Percentiles rank a stretch among this genome's conserved stretches.
Conservation (phyloP, 768 basidiomycete species). For the Suillus luteus region DNA sequence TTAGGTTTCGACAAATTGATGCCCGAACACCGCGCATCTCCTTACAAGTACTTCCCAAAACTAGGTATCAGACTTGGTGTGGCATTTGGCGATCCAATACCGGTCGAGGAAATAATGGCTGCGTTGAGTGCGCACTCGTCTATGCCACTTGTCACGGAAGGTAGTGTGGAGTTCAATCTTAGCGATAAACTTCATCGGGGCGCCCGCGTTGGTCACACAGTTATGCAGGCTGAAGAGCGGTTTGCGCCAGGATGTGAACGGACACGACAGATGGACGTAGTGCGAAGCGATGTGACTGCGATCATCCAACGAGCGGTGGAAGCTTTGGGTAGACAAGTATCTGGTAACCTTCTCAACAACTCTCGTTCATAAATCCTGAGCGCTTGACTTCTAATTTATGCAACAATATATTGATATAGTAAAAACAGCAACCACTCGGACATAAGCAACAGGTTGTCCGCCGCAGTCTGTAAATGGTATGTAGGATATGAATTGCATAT, state of each 20-base stretch:
- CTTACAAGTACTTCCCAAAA: conserved; percentile 71
- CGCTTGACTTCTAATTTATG: neutral
- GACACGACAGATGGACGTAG: conserved; percentile 34
- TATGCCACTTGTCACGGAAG: conserved; percentile 18
- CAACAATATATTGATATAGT: neutral
- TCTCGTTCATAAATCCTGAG: conserved; percentile 2
- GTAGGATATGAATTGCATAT: neutral
- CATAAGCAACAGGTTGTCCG: neutral
- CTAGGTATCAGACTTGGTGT: conserved; percentile 65
- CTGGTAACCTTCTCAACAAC: conserved; percentile 38
- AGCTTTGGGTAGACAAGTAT: conserved; percentile 51
- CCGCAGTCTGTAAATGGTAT: neutral
- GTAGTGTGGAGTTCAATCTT: conserved; percentile 15
- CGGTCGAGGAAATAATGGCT: conserved; percentile 38
- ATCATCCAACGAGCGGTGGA: conserved; percentile 56
- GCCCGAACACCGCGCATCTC: conserved; percentile 81
- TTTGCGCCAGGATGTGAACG: conserved; percentile 10
- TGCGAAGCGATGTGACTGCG: conserved; percentile 57
- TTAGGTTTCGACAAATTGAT: conserved; percentile 84
- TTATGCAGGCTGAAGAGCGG: conserved; percentile 12
- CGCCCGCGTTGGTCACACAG: conserved; percentile 20
- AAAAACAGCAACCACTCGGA: neutral
- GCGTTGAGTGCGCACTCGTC: conserved; percentile 19
- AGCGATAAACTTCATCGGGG: neutral
- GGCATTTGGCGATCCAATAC: conserved; percentile 78